Percentiles rank a stretch among this genome's conserved stretches.
Evolutionary conservation across 1,284 basidiomycete species (phyloP).

Genomic region (Ganoderma sinense): DNA sequence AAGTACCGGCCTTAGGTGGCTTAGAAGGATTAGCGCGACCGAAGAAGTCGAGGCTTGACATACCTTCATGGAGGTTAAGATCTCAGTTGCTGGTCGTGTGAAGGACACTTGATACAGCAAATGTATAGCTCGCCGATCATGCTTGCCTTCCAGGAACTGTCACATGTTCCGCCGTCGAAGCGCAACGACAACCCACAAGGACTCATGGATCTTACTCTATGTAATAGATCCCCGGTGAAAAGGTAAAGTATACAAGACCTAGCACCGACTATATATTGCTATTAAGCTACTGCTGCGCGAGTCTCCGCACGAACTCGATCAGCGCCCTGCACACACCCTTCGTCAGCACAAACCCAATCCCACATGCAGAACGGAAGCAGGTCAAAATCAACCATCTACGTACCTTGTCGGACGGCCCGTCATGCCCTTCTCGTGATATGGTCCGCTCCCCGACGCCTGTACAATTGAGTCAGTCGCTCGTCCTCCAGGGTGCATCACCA

Average conservation of each 20-base stretch:
- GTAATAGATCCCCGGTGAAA: background rate
- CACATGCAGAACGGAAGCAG: background rate
- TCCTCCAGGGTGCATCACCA: background rate
- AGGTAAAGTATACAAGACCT: background rate
- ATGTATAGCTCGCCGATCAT: too few relatives aligned
- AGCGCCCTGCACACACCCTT: constrained; percentile 32
- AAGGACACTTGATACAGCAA: too few relatives aligned
- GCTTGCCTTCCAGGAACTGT: too few relatives aligned
- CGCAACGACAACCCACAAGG: too few relatives aligned
- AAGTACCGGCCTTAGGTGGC: too few relatives aligned
- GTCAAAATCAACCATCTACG: constrained; percentile 32
- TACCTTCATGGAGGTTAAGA: too few relatives aligned
- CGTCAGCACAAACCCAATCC: background rate
- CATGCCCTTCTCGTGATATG: constrained; percentile 81
- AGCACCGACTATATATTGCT: background rate
- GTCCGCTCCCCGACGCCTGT: constrained; percentile 59
- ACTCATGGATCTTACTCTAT: background rate
- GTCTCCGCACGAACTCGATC: constrained; percentile 36
- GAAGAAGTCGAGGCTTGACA: too few relatives aligned
- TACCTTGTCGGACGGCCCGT: constrained; percentile 82
- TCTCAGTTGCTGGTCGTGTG: too few relatives aligned
- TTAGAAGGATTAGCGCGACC: too few relatives aligned
- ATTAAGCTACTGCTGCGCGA: constrained; percentile 10
- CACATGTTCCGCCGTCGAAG: too few relatives aligned
- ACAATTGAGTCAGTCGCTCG: constrained; percentile 1